Conservation (phyloP, 2,329 filamentous ascomycete genomes). For the Dothistroma septosporum region DNA sequence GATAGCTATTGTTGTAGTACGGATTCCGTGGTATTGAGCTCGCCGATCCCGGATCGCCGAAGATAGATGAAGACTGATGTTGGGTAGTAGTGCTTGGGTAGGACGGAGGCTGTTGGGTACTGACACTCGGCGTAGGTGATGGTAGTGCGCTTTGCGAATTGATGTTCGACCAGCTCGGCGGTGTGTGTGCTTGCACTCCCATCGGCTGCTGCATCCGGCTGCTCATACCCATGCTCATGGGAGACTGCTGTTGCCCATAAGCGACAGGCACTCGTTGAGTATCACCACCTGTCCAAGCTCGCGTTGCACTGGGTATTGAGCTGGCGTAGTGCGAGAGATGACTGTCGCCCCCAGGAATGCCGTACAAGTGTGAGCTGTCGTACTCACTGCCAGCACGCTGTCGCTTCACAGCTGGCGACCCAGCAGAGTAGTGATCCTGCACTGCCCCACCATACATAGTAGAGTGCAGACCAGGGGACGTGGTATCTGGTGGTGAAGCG, state of each 20-base stretch:
- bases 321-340: conserved; percentile 14
- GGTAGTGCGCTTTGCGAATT: conserved; percentile 15
- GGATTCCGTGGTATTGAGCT: conserved; percentile 17
- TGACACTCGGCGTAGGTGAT: conserved; percentile 16
- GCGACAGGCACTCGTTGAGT: conserved; percentile 12
- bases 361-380: conserved; percentile 21
- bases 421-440: conserved; percentile 18
- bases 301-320: conserved; percentile 17
- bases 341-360: conserved; percentile 11
- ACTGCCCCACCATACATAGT: conserved; percentile 19
- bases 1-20: conserved; percentile 14
- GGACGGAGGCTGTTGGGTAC: conserved; percentile 14
- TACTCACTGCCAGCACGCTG: conserved; percentile 28
- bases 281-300: conserved; percentile 12
- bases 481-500: conserved; percentile 18
- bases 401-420: conserved; percentile 23
- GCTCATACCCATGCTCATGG: conserved; percentile 11
- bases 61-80: conserved; percentile 12
- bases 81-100: conserved; percentile 13
- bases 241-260: conserved; percentile 18
- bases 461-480: conserved; percentile 16
- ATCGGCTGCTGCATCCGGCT: conserved; percentile 13
- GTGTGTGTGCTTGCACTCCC: conserved; percentile 11
- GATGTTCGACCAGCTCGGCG: conserved; percentile 12
- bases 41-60: conserved; percentile 19